These are phyloP conservation scores for Carpinus viminea DNA, from an alignment of 306 rosid species.

Conservation along the genomic window DNA sequence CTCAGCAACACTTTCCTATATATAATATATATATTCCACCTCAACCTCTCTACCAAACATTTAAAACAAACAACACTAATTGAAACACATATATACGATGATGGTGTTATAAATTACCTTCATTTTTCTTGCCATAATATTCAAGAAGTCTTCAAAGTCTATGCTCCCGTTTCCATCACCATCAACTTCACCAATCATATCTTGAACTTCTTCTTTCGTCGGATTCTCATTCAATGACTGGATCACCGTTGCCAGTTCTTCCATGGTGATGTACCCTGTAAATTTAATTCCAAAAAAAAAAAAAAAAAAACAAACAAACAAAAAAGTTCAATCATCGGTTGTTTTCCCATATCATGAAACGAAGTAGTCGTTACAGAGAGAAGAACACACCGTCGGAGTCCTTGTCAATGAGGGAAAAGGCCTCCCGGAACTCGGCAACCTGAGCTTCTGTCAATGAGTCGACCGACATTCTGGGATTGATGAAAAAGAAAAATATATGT, in stretches of 20 bases:
- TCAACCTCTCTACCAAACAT: not conserved
- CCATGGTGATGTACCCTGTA: conserved; percentile 40
- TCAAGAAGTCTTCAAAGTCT: conserved; percentile 49
- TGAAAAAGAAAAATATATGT: not conserved
- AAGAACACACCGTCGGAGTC: conserved; percentile 48
- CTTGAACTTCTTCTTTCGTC: conserved; percentile 45
- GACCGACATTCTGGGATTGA: conserved; percentile 30
- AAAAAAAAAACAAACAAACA: too few species aligned
- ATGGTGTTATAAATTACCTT: conserved; percentile 32
- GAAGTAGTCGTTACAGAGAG: too few species aligned
- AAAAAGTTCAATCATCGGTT: too few species aligned
- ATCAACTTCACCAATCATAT: conserved; percentile 48
- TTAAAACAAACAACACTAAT: not conserved
- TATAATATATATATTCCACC: not conserved
- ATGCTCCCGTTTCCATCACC: conserved; percentile 41
- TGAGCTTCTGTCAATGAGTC: conserved; percentile 39
- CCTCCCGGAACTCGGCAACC: conserved; percentile 53
- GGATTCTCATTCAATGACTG: conserved; percentile 45
- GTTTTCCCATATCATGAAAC: too few species aligned
- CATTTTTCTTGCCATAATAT: conserved; percentile 53
- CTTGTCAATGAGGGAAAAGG: conserved; percentile 49
- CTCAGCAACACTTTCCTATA: conserved; percentile 46
- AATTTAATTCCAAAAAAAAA: not conserved
- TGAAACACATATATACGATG: too few species aligned
- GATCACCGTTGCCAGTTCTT: conserved; percentile 41